Percentiles rank a stretch among this genome's conserved stretches.
Conservation (phyloP, 371 early-diverging fungal genomes). For the Funneliformis caledonium region DNA sequence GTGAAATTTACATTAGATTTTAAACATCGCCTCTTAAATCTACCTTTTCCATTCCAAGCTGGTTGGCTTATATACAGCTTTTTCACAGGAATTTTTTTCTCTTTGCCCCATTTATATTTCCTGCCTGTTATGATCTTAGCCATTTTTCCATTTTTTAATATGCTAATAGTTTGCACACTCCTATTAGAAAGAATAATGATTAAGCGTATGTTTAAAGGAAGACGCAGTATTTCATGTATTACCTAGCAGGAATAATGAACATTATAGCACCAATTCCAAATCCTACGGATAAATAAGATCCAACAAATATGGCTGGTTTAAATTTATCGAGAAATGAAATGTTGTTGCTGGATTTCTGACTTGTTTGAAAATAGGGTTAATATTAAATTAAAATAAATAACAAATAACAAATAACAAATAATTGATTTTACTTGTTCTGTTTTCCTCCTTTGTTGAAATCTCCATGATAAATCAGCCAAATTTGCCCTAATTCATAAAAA, state of each 20-base stretch:
- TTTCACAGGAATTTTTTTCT: conserved; percentile 1
- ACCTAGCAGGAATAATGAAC: conserved; percentile 18
- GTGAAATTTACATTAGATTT: background rate
- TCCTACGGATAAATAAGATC: background rate
- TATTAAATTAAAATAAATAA: background rate
- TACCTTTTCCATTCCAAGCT: background rate
- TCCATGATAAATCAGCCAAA: conserved; percentile 26
- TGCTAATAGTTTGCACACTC: background rate
- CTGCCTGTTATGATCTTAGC: conserved; percentile 22
- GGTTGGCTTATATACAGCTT: background rate
- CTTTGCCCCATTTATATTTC: background rate
- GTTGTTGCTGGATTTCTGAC: background rate
- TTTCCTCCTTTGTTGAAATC: conserved; percentile 4
- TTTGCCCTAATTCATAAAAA: conserved; percentile 4
- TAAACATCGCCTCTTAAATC: background rate
- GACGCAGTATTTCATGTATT: background rate
- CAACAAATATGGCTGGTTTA: background rate
- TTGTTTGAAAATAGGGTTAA: background rate
- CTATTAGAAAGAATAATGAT: background rate
- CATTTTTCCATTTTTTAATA: conserved; percentile 12
- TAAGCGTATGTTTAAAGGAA: background rate
- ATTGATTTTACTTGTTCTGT: background rate
- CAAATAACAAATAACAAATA: background rate
- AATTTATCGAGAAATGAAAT: background rate
- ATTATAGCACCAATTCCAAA: background rate